A percentile compares a stretch with the other conserved stretches of the same genome.
These are phyloP conservation scores for Neofusicoccum kwambonambiense DNA, from an alignment of 2,329 filamentous ascomycete species.

Conservation along the genomic window DNA sequence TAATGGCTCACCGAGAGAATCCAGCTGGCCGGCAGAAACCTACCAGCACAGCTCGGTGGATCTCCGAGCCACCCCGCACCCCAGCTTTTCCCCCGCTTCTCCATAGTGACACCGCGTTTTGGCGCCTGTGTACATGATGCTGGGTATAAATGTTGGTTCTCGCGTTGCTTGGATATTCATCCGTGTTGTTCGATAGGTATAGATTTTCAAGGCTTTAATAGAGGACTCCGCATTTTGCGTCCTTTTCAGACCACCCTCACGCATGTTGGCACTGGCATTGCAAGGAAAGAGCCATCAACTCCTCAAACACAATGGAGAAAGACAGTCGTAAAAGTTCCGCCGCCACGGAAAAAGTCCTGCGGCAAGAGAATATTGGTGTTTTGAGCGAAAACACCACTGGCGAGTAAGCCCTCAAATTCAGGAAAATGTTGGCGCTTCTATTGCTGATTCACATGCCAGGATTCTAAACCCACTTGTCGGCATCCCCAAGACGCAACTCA, in stretches of 20 bases:
- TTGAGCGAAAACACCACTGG: slow-evolving; percentile 32
- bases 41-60: too few species aligned
- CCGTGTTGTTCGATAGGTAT: too few species aligned
- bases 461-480: slow-evolving; percentile 59
- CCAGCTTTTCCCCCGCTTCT: neutral
- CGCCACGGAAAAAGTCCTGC: slow-evolving; percentile 25
- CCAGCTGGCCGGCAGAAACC: too few species aligned
- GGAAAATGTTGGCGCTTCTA: neutral
- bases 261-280: too few species aligned
- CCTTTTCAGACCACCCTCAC: too few species aligned
- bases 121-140: too few species aligned
- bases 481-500: slow-evolving; percentile 50
- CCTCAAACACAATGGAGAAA: neutral
- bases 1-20: too few species aligned
- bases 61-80: too few species aligned
- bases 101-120: neutral
- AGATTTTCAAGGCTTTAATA: too few species aligned
- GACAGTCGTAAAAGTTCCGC: too few species aligned
- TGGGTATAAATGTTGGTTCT: neutral
- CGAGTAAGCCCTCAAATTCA: slow-evolving; percentile 27
- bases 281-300: neutral
- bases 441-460: slow-evolving; percentile 32
- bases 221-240: too few species aligned
- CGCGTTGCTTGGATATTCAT: too few species aligned
- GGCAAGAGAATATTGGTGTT: slow-evolving; percentile 26